These are phyloP conservation scores for Pichia cephalocereana DNA, from an alignment of 805 yeast genomes.

Conservation along the genomic window DNA sequence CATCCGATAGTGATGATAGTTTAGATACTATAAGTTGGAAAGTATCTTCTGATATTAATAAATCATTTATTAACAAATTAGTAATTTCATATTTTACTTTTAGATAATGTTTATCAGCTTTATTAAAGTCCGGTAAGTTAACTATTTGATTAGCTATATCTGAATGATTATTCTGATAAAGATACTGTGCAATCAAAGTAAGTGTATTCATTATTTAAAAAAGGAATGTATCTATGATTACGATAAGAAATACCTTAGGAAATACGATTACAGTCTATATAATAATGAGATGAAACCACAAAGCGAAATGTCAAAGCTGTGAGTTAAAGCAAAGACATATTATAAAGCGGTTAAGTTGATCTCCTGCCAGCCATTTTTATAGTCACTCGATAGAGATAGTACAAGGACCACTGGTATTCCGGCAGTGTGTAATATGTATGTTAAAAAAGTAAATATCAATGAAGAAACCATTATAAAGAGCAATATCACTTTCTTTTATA, in stretches of 20 bases:
- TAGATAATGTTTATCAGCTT: background rate
- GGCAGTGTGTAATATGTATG: constrained; percentile 28
- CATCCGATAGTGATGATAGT: no score
- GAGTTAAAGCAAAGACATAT: constrained; percentile 12
- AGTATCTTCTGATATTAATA: background rate
- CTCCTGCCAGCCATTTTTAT: constrained; percentile 37
- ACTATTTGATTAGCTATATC: background rate
- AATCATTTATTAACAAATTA: background rate
- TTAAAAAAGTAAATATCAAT: constrained; percentile 5
- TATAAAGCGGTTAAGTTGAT: constrained; percentile 21
- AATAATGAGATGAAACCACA: constrained; percentile 19
- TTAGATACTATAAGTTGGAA: no score
- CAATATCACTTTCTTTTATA: no score
- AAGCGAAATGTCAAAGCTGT: constrained; percentile 24
- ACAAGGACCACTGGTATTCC: constrained; percentile 33
- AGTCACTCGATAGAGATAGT: constrained; percentile 22
- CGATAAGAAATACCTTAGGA: no score
- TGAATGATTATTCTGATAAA: background rate
- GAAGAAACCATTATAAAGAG: no score
- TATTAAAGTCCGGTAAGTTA: constrained; percentile 1
- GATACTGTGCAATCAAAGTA: constrained; percentile 6
- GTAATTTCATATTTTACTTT: background rate
- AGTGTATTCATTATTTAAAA: constrained; percentile 3
- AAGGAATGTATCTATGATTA: no score
- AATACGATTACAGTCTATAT: no score